Conservation (phyloP, 2,329 filamentous ascomycete species). For the Colletotrichum falcatum region DNA sequence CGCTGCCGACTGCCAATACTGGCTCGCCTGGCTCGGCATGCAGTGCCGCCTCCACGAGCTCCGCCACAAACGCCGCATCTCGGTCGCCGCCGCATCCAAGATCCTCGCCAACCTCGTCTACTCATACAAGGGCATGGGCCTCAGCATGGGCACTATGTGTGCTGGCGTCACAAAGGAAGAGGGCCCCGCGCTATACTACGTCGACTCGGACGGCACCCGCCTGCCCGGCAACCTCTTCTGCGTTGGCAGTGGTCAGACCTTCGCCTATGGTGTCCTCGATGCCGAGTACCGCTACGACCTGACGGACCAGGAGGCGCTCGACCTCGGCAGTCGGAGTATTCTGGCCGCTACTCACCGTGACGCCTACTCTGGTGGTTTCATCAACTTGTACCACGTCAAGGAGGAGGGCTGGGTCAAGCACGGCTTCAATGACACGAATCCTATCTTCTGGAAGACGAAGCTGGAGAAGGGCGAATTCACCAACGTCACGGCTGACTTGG, state of each 20-base stretch:
- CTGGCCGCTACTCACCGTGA: slow-evolving; percentile 96
- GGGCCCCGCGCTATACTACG: slow-evolving; percentile 98
- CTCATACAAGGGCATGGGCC: slow-evolving; percentile 97
- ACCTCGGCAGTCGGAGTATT: slow-evolving; percentile 92
- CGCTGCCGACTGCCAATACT: slow-evolving; percentile 99
- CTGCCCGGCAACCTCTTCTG: slow-evolving; percentile 97
- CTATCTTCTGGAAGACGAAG: slow-evolving; percentile 99
- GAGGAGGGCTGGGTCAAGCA: slow-evolving; percentile 99
- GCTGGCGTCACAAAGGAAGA: slow-evolving; percentile 95
- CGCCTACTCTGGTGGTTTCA: slow-evolving; percentile 98
- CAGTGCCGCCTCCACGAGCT: slow-evolving; percentile 99
- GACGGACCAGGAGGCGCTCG: slow-evolving; percentile 86
- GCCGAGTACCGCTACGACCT: slow-evolving; percentile 95
- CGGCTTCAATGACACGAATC: slow-evolving; percentile 97
- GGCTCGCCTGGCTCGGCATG: slow-evolving; percentile 98
- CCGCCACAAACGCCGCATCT: slow-evolving; percentile 98
- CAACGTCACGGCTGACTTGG: slow-evolving; percentile 86
- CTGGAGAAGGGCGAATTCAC: slow-evolving; percentile 98
- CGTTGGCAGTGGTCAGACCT: slow-evolving; percentile 97
- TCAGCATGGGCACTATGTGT: slow-evolving; percentile 99
- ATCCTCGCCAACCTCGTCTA: slow-evolving; percentile 99
- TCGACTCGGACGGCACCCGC: slow-evolving; percentile 95
- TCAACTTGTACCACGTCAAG: slow-evolving; percentile 99
- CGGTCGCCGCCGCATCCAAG: slow-evolving; percentile 96
- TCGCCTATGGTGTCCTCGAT: slow-evolving; percentile 97